Conservation (phyloP, 2,329 filamentous ascomycete genomes). For the Fusarium secorum region DNA sequence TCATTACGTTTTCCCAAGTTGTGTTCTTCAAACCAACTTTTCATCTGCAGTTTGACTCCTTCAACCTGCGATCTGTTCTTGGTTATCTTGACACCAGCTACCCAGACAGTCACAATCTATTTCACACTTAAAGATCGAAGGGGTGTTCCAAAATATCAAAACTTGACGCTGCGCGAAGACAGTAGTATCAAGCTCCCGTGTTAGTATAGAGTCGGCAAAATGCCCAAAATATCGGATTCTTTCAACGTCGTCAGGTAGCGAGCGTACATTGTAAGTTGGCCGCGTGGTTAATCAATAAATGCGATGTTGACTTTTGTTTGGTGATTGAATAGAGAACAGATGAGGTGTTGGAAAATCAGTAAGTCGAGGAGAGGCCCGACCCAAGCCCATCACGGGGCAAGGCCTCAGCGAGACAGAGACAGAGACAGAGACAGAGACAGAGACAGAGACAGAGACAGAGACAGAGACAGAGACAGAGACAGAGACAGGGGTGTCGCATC, state of each 20-base stretch:
- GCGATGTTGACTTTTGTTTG: neutral
- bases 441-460: no score
- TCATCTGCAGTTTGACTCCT: no score
- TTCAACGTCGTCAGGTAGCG: no score
- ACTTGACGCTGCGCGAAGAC: neutral
- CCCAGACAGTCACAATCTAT: neutral
- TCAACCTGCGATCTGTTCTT: no score
- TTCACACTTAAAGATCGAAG: fast-evolving
- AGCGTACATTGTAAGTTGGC: fast-evolving
- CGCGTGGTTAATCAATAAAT: neutral
- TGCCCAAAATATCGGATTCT: neutral
- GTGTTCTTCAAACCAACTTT: neutral
- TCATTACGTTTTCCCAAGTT: neutral
- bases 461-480: no score
- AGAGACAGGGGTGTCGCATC: neutral
- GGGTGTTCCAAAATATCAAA: neutral
- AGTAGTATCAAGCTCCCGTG: neutral
- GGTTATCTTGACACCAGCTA: fast-evolving
- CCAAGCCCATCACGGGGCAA: no score
- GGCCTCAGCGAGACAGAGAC: neutral
- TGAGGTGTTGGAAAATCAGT: neutral
- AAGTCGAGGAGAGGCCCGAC: no score
- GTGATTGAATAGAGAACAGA: no score
- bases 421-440: no score
- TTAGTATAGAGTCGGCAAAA: neutral